Base-by-base conservation (phyloP, 1,284 basidiomycete species). In the Pyrrhoderma noxium region DNA sequence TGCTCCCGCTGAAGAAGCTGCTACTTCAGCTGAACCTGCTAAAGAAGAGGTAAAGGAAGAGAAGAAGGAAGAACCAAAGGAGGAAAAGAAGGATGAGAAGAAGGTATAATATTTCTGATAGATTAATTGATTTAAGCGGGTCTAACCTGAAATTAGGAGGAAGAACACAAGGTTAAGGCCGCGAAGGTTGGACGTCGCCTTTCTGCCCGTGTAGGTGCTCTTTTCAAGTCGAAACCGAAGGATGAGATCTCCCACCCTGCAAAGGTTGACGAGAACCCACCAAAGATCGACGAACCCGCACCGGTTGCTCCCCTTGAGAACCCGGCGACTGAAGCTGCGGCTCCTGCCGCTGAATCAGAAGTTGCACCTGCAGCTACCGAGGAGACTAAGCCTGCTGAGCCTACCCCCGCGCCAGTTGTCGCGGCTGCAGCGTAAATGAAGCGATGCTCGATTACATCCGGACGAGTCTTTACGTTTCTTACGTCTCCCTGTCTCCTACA, bases 181-280 rank as follows among this genome's bases (percentile, higher is more conserved):
- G 64, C 67, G 53, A 89, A 89, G 66, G 79, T 88, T 56, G 69
- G 76, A 53, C 85, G 87, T 57, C 85, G 88, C 57, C 69, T 90
- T 57, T 90, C 88, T 41, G 75, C 82, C 27, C 85, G 85, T 27
- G 80, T 90, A 31, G 76, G 75, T 49, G 83, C 84, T 53, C 76
- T 89, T 68, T 89, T 93, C 77, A 89, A 85, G 73, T 62, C 79
- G 57, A 89, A 82, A 76, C 66, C 67, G 61, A 85, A 80, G 68
- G 64, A 74, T 36, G 86, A 87, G 65, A 74, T 80, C 45, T 65
- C 76, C 41, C 68, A 84, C 7, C 84, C 87, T 49, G 77, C 90
- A 52, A 90, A 91, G 74, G 88, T 93, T 54, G 88, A 89, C 59
- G 85, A 86, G 71, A 76, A 84, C 61, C 85, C 86, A 25, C 82